Base-by-base conservation (phyloP, 2,329 filamentous ascomycete genomes). In the Hortaea sp. region DNA sequence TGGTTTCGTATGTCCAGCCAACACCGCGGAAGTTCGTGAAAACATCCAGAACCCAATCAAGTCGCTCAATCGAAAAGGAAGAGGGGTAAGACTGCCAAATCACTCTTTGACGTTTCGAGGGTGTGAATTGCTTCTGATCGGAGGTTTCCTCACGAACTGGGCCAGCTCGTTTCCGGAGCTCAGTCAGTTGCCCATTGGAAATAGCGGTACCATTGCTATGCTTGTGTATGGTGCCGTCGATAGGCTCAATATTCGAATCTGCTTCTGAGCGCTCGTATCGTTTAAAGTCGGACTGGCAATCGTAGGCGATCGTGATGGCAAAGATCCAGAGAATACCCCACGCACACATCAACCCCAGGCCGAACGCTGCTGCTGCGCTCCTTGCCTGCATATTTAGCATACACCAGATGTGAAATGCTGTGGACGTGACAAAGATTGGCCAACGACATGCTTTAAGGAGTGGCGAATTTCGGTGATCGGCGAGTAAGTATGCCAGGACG, bases 1-100 rank as follows among this genome's bases (percentile, higher is more conserved):
- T 65, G 27, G 71, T 70, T 5, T 77, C 69, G 69, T 76, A 79
- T 54, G 72, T 77, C 78, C 78, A 82, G 50, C 76, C 75, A 31
- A 75, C 69, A 7, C 78, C 79, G 41, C 78, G 70, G 55, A 81
- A 77, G 55, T 72, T 78, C 57, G 69, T 71, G 49, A 78, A 69
- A 34, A 80, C 60, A 47, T 80, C 78, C 7, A 71, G 52, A 3
- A 74, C 68, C 78, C 78, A 82, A 47, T 79, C 72, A 12, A 81
- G 53, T 11, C 78, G 73, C 51, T 78, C 73, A 20, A 63, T 56
- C 35, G 78, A 69, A 2, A 69, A 61, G 3, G 53, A 49, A 4
- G 55, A 35, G 0, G 77, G 75, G 53, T 75, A 78, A 2, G 68
- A 53, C 51, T 80, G 75, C 77, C 77, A 81, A 51, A 63, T 62